phyloP scores from a whole-genome alignment of 345 rosid genomes.

The Cochlearia excelsa region DNA sequence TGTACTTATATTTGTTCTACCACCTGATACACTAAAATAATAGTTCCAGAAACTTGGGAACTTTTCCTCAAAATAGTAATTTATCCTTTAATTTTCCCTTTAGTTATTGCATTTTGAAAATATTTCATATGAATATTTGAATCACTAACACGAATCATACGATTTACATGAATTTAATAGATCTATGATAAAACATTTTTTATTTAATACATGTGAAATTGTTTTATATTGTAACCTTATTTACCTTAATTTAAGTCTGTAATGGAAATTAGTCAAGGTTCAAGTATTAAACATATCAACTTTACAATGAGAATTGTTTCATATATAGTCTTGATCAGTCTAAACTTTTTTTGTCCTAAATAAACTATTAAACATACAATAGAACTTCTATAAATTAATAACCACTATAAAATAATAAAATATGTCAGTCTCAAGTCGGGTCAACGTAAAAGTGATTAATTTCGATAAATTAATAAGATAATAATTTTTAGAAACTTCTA shows the following conservation, averaged over 20 bases:
- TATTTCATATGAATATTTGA: constrained; percentile 4
- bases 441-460: no score
- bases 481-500: no score
- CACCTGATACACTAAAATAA: constrained; percentile 30
- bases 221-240: not conserved
- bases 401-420: no score
- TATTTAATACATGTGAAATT: no score
- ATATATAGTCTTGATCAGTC: not conserved
- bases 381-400: no score
- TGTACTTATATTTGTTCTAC: constrained; percentile 30
- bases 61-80: constrained; percentile 19
- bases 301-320: not conserved
- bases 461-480: no score
- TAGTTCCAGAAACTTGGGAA: constrained; percentile 31
- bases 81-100: not conserved
- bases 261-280: not conserved
- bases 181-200: no score
- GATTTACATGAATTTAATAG: no score
- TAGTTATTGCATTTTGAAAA: not conserved
- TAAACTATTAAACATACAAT: no score
- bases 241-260: no score
- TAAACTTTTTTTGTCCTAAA: not conserved
- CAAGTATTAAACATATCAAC: no score
- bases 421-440: no score
- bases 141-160: not conserved